Percentiles rank a stretch among this genome's conserved stretches.
phyloP scores from a whole-genome alignment of 306 rosid genomes.

The Cyclanthera cordifolia region DNA sequence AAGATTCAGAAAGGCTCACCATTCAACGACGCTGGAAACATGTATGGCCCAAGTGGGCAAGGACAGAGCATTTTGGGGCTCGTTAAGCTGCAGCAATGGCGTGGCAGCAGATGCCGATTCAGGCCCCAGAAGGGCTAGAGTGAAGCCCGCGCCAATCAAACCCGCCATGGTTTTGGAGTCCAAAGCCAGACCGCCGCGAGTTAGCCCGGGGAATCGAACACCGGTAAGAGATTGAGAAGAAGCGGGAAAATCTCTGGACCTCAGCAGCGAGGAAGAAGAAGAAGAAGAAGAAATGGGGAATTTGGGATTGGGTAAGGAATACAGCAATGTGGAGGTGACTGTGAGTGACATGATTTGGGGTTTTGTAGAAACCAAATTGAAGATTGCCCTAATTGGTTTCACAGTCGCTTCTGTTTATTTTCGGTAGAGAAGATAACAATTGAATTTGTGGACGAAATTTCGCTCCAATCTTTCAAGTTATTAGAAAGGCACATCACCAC shows the following conservation, averaged over 20 bases:
- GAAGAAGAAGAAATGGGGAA: neutral
- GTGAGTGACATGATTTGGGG: conserved; percentile 13
- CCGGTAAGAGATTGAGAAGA: neutral
- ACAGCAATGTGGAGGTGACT: conserved; percentile 14
- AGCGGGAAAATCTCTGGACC: neutral
- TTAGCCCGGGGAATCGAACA: conserved; percentile 1
- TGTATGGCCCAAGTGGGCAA: conserved; percentile 94
- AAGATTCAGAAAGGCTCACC: conserved; percentile 28
- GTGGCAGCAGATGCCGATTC: conserved; percentile 43
- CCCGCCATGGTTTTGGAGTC: conserved; percentile 19
- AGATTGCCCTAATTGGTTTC: neutral
- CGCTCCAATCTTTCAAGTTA: neutral
- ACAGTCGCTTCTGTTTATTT: neutral
- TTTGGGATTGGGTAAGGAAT: conserved; percentile 7
- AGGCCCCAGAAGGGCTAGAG: conserved; percentile 36
- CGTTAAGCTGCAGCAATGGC: conserved; percentile 44
- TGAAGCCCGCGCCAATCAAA: conserved; percentile 38
- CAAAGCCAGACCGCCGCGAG: neutral
- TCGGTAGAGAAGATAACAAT: neutral
- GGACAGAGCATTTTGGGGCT: conserved; percentile 86
- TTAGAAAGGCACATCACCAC: too few species aligned
- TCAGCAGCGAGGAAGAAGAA: neutral
- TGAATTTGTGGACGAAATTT: neutral
- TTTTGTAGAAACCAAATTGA: neutral
- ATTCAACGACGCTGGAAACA: conserved; percentile 78